Evolutionary conservation across 192 early-diverging fungal genomes (phyloP).

Genomic region (Coemansia sp.): DNA sequence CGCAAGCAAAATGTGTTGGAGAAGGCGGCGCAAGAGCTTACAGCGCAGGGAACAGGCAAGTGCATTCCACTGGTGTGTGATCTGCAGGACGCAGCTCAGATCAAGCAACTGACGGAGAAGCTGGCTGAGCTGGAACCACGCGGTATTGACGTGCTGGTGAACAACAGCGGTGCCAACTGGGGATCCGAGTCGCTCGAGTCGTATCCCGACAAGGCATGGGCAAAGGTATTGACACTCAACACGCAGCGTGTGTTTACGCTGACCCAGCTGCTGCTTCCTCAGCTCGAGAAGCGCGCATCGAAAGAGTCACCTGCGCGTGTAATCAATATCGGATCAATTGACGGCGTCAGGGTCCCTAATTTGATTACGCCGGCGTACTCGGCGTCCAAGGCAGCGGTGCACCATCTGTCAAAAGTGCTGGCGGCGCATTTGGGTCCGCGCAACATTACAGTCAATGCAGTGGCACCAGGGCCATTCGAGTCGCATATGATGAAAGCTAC

Average conservation of each 20-base stretch:
- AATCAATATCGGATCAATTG: slow-evolving; percentile 90
- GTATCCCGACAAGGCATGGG: slow-evolving; percentile 65
- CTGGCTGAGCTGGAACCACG: slow-evolving; percentile 60
- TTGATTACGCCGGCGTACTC: slow-evolving; percentile 71
- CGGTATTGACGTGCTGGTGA: slow-evolving; percentile 78
- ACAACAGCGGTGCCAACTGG: slow-evolving; percentile 75
- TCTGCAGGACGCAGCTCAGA: slow-evolving; percentile 61
- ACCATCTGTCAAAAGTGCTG: slow-evolving; percentile 70
- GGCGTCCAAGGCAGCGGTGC: slow-evolving; percentile 76
- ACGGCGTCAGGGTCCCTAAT: slow-evolving; percentile 57
- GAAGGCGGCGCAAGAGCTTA: slow-evolving; percentile 68
- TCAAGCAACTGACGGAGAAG: slow-evolving; percentile 57
- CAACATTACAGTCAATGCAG: slow-evolving; percentile 65
- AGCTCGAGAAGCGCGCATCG: slow-evolving; percentile 62
- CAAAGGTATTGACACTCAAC: slow-evolving; percentile 85
- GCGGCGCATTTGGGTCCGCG: slow-evolving; percentile 60
- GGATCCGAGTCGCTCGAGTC: slow-evolving; percentile 32
- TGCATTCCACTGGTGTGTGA: slow-evolving; percentile 77
- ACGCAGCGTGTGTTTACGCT: slow-evolving; percentile 79
- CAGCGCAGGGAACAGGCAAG: slow-evolving; percentile 63
- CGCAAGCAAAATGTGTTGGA: slow-evolving; percentile 67
- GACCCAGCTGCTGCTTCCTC: slow-evolving; percentile 70
- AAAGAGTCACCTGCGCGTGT: slow-evolving; percentile 64
- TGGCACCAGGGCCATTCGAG: slow-evolving; percentile 73
- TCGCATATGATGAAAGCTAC: slow-evolving; percentile 79